Conservation (phyloP, 139 green algal species). For the Haematococcus sp. region DNA sequence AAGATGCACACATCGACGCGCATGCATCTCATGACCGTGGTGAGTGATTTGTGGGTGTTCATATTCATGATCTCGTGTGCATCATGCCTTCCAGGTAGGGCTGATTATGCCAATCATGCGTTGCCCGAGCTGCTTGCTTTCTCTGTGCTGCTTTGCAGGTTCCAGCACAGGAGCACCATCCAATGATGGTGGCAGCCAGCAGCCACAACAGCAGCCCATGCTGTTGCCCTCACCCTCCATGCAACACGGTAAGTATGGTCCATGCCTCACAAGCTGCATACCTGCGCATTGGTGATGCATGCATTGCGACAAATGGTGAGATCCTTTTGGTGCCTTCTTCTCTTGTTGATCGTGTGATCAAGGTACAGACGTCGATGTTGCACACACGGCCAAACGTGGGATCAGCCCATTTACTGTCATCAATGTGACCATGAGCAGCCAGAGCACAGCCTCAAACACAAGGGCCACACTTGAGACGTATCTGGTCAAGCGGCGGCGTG, state of each 20-base stretch:
- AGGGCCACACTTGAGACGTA: slow-evolving; percentile 49
- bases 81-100: not conserved
- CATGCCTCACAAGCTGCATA: too few relatives aligned
- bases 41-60: not conserved
- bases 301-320: too few relatives aligned
- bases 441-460: slow-evolving; percentile 49
- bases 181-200: too few relatives aligned
- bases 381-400: not conserved
- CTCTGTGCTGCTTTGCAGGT: too few relatives aligned
- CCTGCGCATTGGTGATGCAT: too few relatives aligned
- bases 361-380: not conserved
- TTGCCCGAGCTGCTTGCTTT: too few relatives aligned
- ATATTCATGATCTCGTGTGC: not conserved
- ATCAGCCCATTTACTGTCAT: slow-evolving; percentile 21
- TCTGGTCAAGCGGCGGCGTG: slow-evolving; percentile 44
- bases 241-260: too few relatives aligned
- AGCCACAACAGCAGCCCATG: too few relatives aligned
- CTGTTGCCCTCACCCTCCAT: too few relatives aligned
- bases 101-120: too few relatives aligned
- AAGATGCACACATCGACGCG: not conserved
- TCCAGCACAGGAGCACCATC: too few relatives aligned
- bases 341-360: not conserved
- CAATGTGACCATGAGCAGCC: slow-evolving; percentile 45
- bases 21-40: not conserved
- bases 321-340: not conserved